Conservation (phyloP, 2,329 filamentous ascomycete genomes). For the Penicillium sp. region DNA sequence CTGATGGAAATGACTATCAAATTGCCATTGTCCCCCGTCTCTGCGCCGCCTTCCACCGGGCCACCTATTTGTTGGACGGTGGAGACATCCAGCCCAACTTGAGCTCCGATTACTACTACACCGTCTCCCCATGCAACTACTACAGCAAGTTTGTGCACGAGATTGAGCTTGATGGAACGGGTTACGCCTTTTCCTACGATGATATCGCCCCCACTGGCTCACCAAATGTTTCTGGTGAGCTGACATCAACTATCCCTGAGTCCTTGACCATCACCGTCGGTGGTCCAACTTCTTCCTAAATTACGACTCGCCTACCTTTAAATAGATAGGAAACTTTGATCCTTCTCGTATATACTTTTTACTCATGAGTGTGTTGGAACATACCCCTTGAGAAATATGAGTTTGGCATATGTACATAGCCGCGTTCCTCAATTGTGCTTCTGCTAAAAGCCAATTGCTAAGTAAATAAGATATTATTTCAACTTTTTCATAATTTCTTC, state of each 20-base stretch:
- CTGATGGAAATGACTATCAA: constrained; percentile 40
- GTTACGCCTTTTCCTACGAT: constrained; percentile 66
- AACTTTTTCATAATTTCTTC: neutral
- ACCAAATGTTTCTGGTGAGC: constrained; percentile 51
- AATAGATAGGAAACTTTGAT: neutral
- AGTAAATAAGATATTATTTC: neutral
- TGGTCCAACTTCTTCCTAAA: constrained; percentile 24
- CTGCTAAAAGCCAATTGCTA: neutral
- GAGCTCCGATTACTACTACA: constrained; percentile 42
- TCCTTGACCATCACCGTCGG: constrained; percentile 48
- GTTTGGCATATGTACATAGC: neutral
- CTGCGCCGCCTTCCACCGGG: constrained; percentile 49
- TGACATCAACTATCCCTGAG: constrained; percentile 46
- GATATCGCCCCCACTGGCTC: constrained; percentile 59
- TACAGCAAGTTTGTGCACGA: constrained; percentile 55
- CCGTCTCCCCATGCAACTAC: constrained; percentile 36
- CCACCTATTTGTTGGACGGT: constrained; percentile 45
- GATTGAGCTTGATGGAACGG: constrained; percentile 55
- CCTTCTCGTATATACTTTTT: neutral
- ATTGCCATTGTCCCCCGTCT: constrained; percentile 46
- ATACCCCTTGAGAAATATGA: neutral
- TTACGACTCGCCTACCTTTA: neutral
- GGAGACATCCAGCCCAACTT: constrained; percentile 47
- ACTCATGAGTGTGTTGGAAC: neutral
- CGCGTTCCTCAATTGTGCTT: neutral